Percentiles rank a stretch among this genome's conserved stretches.
These are phyloP conservation scores for Dryas integrifolia DNA, from an alignment of 331 rosid genomes.

Conservation along the genomic window DNA sequence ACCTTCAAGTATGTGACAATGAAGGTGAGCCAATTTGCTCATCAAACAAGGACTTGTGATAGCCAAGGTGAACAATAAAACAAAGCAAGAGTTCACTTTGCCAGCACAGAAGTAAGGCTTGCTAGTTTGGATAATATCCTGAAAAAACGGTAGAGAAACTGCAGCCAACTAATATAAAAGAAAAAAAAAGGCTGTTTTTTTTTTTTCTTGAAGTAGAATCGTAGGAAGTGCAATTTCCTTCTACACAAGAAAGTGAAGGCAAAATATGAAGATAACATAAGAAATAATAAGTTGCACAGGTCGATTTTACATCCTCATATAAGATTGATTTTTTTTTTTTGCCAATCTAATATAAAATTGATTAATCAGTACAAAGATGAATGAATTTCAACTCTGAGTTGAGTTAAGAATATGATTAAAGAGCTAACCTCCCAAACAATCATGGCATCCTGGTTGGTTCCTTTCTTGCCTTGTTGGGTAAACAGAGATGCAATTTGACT, in stretches of 20 bases:
- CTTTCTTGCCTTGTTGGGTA: slow-evolving; percentile 96
- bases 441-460: slow-evolving; percentile 98
- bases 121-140: slow-evolving; percentile 21
- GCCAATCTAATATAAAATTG: background rate
- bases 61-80: background rate
- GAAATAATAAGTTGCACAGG: background rate
- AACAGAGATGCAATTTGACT: slow-evolving; percentile 70
- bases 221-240: background rate
- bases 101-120: slow-evolving; percentile 12
- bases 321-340: background rate
- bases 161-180: background rate
- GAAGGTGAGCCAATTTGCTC: slow-evolving; percentile 17
- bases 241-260: too few species aligned
- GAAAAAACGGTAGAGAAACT: slow-evolving; percentile 8
- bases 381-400: background rate
- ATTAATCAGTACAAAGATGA: slow-evolving; percentile 7
- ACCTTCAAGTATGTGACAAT: background rate
- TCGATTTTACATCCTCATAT: background rate
- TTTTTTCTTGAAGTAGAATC: background rate
- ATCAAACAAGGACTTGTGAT: slow-evolving; percentile 7
- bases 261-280: background rate
- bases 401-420: background rate
- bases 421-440: slow-evolving; percentile 89
- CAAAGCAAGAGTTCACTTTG: slow-evolving; percentile 4
- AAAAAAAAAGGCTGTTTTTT: too few species aligned